Evolutionary conservation across 2,329 filamentous ascomycete species (phyloP).

Genomic region (Colletotrichum theobromicola): DNA sequence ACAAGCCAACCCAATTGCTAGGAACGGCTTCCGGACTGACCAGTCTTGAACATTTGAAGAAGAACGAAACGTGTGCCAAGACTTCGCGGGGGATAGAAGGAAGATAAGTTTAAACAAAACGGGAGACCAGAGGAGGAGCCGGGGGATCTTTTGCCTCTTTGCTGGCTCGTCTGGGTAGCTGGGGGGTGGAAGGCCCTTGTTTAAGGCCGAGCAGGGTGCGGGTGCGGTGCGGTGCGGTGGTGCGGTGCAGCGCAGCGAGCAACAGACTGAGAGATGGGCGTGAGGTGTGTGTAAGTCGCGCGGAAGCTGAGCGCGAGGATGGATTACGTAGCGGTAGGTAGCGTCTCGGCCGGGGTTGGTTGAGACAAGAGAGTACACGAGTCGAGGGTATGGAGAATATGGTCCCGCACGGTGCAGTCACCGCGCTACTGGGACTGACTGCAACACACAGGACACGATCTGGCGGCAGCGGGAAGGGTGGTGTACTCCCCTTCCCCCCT

Average conservation of each 20-base stretch:
- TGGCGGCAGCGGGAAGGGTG: slow-evolving; percentile 12
- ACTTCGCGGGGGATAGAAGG: slow-evolving; percentile 22
- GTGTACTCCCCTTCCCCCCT: neutral
- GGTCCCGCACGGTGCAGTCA: slow-evolving; percentile 18
- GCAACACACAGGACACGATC: slow-evolving; percentile 2
- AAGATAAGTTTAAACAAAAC: slow-evolving; percentile 22
- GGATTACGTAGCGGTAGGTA: slow-evolving; percentile 23
- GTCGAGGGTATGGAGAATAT: slow-evolving; percentile 15
- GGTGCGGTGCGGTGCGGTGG: slow-evolving; percentile 1
- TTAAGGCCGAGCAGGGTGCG: slow-evolving; percentile 20
- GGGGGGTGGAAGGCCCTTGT: slow-evolving; percentile 18
- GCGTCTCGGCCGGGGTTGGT: slow-evolving; percentile 22
- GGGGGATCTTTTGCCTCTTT: slow-evolving; percentile 20
- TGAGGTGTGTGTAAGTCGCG: slow-evolving; percentile 16
- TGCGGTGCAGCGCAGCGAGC: neutral
- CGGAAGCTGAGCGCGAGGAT: slow-evolving; percentile 21
- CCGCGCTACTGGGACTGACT: slow-evolving; percentile 13
- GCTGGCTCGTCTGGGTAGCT: slow-evolving; percentile 15
- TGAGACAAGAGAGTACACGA: slow-evolving; percentile 22
- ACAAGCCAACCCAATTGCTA: slow-evolving; percentile 19
- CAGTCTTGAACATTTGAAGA: slow-evolving; percentile 21
- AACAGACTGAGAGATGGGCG: neutral
- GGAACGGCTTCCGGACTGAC: slow-evolving; percentile 21
- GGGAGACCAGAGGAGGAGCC: slow-evolving; percentile 16
- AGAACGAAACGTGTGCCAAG: slow-evolving; percentile 21